Evolutionary conservation across 805 yeast species (phyloP).

Genomic region (Schizosaccharomyces octosporus): DNA sequence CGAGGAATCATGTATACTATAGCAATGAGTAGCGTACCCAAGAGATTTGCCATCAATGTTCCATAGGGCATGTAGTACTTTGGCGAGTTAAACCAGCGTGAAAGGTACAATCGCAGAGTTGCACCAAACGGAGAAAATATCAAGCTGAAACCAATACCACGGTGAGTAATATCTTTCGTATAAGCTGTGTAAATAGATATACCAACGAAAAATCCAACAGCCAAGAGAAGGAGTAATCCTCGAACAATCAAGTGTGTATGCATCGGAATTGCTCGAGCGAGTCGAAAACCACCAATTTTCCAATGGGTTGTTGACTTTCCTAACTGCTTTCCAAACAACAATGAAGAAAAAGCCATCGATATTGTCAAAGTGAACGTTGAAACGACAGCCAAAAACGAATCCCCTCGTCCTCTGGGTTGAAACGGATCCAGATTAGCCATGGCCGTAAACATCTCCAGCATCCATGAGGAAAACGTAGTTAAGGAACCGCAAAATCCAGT

Average conservation of each 20-base stretch:
- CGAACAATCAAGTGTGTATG: neutral
- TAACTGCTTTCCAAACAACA: conserved; percentile 7
- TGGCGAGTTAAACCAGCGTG: neutral
- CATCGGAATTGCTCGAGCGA: neutral
- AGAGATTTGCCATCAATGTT: conserved; percentile 7
- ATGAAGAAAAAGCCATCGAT: conserved; percentile 7
- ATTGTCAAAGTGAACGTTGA: conserved; percentile 8
- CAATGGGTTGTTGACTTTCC: conserved; percentile 4
- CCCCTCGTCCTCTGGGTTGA: conserved; percentile 5
- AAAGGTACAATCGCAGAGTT: conserved; percentile 6
- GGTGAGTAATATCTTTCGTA: conserved; percentile 7
- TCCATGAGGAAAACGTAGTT: conserved; percentile 12
- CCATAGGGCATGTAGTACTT: neutral
- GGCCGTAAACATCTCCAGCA: conserved; percentile 7
- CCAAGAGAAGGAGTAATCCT: conserved; percentile 5
- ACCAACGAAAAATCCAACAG: conserved; percentile 8
- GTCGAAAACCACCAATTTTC: neutral
- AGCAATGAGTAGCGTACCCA: conserved; percentile 7
- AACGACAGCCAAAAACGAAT: conserved; percentile 7
- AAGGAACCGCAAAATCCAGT: conserved; percentile 12
- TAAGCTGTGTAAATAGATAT: conserved; percentile 7
- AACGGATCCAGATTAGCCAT: conserved; percentile 7
- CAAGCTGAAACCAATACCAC: conserved; percentile 7
- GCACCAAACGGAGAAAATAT: conserved; percentile 10
- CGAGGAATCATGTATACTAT: conserved; percentile 6